Evolutionary conservation across 2,329 filamentous ascomycete species (phyloP), one percentile per base, ranked within the genome.

Genomic region (Knufia petricola): DNA sequence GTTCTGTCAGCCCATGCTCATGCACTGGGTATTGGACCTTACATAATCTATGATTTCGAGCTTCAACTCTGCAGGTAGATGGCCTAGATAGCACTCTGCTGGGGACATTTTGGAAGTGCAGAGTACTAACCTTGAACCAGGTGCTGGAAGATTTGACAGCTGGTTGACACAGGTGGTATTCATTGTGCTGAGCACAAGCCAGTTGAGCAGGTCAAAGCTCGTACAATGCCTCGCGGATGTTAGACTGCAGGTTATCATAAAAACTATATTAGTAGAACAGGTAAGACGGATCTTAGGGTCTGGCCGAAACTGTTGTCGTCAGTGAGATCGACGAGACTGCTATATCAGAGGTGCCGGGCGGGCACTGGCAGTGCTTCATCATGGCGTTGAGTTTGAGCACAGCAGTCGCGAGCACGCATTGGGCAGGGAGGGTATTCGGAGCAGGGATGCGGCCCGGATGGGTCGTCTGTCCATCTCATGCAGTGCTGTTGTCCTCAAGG

Each of bases 11-110:
- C 17, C 19, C 20, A n/a, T 4, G 13, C 37, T 46, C 38, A 15
- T 28, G 4, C 15, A 24, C 13, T 9, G 21, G 24, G 13, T 20
- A 23, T 21, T n/a, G n/a, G n/a, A n/a, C 40, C 57, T 48, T 38
- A 59, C 57, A 50, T 55, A 54, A 42, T 49, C 47, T 26, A 58
- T 49, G 19, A 59, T 52, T 10, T 54, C 47, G 28, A 59, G 46
- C 50, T 55, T 58, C 24, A 59, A 44, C 48, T 59, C 57, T 9
- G 52, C 32, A 19, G 57, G 56, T 6, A 59, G 48, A 17, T 32
- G 36, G 44, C 57, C 32, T 38, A 58, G 44, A 46, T 51, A 39
- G 36, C 53, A 56, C 52, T 52, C 50, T 50, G 51, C 50, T 24
- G 52, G n/a, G 39, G 31, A 41, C 28, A 32, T 31, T 8, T 17